Evolutionary conservation across 257 asterid genomes (phyloP), one percentile per base, ranked within the genome.

Genomic region (Voacanga thouarsii): DNA sequence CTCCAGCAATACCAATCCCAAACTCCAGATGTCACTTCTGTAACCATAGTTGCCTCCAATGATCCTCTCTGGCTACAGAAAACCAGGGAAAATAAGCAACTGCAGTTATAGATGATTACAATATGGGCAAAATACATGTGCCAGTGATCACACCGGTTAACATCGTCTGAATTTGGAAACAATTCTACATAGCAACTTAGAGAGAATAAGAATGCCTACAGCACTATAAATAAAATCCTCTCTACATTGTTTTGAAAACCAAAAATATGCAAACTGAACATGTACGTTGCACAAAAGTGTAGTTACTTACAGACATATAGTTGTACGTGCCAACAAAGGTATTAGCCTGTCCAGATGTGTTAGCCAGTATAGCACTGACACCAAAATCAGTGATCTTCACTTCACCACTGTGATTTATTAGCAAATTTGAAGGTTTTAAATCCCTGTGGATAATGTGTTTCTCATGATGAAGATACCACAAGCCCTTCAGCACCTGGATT

Each of bases 381-480:
- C 99, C 99, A 83, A 96, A 96, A 75, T 96, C 99, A 4, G 99
- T 96, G 83, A 96, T 93, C 87, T 96, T 96, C 83, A 92, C 97
- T 83, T 96, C 99, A 70, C 99, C 99, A 85, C 91, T 83, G 83
- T 96, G 99, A 82, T 96, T 96, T 82, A 93, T 84, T 12, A 96
- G 93, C 87, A 96, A 86, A 88, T 96, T 96, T 28, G 98, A 94
- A 79, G 99, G 98, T 80, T 96, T 96, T 82, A 96, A 74, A 85
- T 96, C 99, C 86, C 99, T 84, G 86, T 96, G 99, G 81, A 96
- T 90, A 64, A 96, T 89, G 86, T 96, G 99, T 61, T 93, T 96
- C 82, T 96, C 98, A 70, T 92, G 98, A 86, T 96, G 99, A 83
- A 96, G 98, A 86, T 96, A 96, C 98, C 96, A 92, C 86, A 96